These are phyloP conservation scores for Pythium coloratum DNA, from an alignment of 352 stramenopile species.

Conservation along the genomic window DNA sequence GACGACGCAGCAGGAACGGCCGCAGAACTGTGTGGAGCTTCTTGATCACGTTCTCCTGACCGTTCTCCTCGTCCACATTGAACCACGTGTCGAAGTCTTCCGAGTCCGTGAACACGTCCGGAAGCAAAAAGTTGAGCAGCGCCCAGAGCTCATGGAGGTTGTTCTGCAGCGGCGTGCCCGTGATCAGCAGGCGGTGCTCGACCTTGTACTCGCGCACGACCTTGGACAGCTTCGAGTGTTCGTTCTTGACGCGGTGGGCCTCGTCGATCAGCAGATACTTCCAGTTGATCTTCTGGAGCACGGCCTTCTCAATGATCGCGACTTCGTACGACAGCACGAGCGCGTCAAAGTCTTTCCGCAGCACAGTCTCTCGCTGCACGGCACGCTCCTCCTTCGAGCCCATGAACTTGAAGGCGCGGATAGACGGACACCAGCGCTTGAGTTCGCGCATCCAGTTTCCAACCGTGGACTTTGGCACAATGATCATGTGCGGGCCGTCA, in stretches of 20 bases:
- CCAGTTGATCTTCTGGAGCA: constrained; percentile 95
- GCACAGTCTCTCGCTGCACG: constrained; percentile 86
- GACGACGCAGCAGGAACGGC: constrained; percentile 96
- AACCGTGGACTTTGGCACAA: constrained; percentile 97
- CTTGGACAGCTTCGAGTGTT: constrained; percentile 87
- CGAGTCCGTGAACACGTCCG: constrained; percentile 91
- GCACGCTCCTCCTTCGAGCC: constrained; percentile 93
- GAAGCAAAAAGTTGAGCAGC: constrained; percentile 99
- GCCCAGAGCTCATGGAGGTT: constrained; percentile 99
- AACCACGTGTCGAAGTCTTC: constrained; percentile 99
- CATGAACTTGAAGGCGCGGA: constrained; percentile 96
- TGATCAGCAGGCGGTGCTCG: constrained; percentile 95
- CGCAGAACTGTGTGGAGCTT: constrained; percentile 97
- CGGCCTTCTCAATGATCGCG: constrained; percentile 93
- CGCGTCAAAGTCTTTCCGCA: constrained; percentile 90
- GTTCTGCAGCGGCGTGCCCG: constrained; percentile 99
- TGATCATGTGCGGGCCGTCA: constrained; percentile 97
- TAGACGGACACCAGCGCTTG: constrained; percentile 94
- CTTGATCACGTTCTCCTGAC: constrained; percentile 97
- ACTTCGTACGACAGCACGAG: constrained; percentile 93
- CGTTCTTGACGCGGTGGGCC: constrained; percentile 98
- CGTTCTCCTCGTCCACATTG: constrained; percentile 95
- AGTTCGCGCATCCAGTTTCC: constrained; percentile 99
- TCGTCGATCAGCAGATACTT: constrained; percentile 99
- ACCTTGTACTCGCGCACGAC: constrained; percentile 91